A percentile compares a stretch with the other conserved stretches of the same genome.
Evolutionary conservation across 495 filamentous ascomycete genomes (phyloP).

Genomic region (Annulohypoxylon stygium): DNA sequence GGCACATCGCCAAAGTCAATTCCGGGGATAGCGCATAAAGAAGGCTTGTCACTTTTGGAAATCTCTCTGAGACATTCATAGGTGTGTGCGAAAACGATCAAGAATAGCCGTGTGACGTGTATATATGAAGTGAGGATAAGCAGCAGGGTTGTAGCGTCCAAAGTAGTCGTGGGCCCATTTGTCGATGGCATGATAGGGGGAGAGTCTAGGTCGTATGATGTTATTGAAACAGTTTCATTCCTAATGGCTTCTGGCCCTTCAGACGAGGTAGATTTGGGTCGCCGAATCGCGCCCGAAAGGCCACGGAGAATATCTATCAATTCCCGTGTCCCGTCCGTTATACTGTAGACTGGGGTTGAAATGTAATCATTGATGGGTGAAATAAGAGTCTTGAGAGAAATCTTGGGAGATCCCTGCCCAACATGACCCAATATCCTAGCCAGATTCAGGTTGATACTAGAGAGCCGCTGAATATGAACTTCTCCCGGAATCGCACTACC

Average conservation of each 20-base stretch:
- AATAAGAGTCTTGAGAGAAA: constrained; percentile 31
- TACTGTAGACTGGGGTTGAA: constrained; percentile 22
- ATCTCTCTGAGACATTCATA: constrained; percentile 27
- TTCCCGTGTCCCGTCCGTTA: constrained; percentile 31
- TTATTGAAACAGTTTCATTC: neutral
- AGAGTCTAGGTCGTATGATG: neutral
- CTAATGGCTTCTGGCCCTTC: neutral
- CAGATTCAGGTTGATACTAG: constrained; percentile 35
- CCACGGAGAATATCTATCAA: constrained; percentile 28
- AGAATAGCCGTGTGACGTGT: constrained; percentile 33
- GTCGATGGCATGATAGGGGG: neutral
- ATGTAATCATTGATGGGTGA: constrained; percentile 6
- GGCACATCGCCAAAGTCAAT: constrained; percentile 38
- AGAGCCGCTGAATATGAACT: constrained; percentile 33
- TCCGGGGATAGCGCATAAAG: constrained; percentile 33
- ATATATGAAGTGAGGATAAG: constrained; percentile 44
- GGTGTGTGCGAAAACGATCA: constrained; percentile 39
- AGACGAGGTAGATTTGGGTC: neutral
- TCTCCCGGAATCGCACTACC: neutral
- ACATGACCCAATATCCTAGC: constrained; percentile 25
- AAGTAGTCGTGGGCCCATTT: neutral
- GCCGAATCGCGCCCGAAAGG: constrained; percentile 1
- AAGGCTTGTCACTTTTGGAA: constrained; percentile 35
- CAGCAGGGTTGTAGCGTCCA: constrained; percentile 36
- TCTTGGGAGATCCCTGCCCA: constrained; percentile 9